phyloP scores from a whole-genome alignment of 1,284 basidiomycete genomes.

The Blastosporella zonata region DNA sequence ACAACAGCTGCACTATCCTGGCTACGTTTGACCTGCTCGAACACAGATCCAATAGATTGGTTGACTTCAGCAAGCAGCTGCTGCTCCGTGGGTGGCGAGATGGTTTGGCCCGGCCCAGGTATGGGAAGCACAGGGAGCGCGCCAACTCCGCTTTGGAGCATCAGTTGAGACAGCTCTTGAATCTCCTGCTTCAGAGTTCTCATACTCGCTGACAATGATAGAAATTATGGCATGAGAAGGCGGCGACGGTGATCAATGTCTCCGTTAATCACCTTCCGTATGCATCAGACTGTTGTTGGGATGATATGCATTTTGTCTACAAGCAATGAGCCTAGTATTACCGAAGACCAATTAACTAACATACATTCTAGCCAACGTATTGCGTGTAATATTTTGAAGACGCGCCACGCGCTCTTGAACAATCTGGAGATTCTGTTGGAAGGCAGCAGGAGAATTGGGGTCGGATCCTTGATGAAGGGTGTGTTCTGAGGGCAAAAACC shows the following conservation, averaged over 20 bases:
- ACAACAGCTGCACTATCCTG: constrained; percentile 37
- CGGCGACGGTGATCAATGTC: neutral
- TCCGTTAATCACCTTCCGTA: constrained; percentile 39
- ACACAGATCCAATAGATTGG: constrained; percentile 28
- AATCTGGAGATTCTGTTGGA: constrained; percentile 52
- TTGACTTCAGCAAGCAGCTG: constrained; percentile 30
- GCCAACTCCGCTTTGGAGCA: constrained; percentile 40
- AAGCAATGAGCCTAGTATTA: neutral
- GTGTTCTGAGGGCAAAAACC: constrained; percentile 17
- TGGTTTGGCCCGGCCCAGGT: constrained; percentile 13
- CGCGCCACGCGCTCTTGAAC: constrained; percentile 42
- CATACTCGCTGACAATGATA: constrained; percentile 36
- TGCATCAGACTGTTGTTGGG: constrained; percentile 43
- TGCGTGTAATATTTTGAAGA: constrained; percentile 42
- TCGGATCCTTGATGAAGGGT: constrained; percentile 33
- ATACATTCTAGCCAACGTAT: constrained; percentile 49
- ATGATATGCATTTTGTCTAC: constrained; percentile 54
- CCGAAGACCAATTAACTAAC: constrained; percentile 18
- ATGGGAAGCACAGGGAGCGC: constrained; percentile 23
- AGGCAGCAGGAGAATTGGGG: constrained; percentile 50
- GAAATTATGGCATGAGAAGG: neutral
- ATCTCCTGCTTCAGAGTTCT: constrained; percentile 44
- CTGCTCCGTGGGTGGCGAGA: constrained; percentile 29
- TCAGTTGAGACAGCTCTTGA: constrained; percentile 38
- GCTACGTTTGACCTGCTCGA: constrained; percentile 31